Conservation (phyloP, 2,329 filamentous ascomycete genomes). For the Trichoderma sp. region DNA sequence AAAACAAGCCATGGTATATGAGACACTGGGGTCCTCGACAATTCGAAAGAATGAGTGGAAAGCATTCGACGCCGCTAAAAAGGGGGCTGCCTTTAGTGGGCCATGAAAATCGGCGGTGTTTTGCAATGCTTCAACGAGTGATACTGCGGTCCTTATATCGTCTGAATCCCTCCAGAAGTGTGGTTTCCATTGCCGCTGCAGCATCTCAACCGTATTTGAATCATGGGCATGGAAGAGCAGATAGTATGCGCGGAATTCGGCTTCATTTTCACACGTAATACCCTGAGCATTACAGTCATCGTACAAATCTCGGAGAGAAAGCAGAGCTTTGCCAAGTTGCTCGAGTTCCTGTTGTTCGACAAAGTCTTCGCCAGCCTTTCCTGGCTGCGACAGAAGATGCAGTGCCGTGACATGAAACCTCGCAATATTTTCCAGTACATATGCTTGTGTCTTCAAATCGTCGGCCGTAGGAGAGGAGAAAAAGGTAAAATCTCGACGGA, state of each 20-base stretch:
- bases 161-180: conserved; percentile 54
- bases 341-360: conserved; percentile 66
- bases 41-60: conserved; percentile 59
- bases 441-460: conserved; percentile 58
- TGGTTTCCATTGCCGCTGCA: conserved; percentile 56
- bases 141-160: conserved; percentile 59
- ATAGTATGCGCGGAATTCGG: conserved; percentile 65
- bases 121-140: conserved; percentile 58
- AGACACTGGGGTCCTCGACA: conserved; percentile 53
- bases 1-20: conserved; percentile 68
- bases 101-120: conserved; percentile 57
- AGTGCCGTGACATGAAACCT: conserved; percentile 65
- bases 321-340: conserved; percentile 62
- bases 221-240: conserved; percentile 60
- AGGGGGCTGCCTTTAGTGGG: conserved; percentile 50
- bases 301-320: conserved; percentile 64
- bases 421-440: conserved; percentile 63
- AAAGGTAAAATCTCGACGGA: conserved; percentile 66
- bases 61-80: conserved; percentile 48
- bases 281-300: conserved; percentile 60
- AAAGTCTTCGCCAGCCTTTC: conserved; percentile 57
- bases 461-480: conserved; percentile 58
- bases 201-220: conserved; percentile 51
- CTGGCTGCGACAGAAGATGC: conserved; percentile 59
- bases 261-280: conserved; percentile 59